Conservation (phyloP, 768 basidiomycete genomes). For the Mycena vulgaris region DNA sequence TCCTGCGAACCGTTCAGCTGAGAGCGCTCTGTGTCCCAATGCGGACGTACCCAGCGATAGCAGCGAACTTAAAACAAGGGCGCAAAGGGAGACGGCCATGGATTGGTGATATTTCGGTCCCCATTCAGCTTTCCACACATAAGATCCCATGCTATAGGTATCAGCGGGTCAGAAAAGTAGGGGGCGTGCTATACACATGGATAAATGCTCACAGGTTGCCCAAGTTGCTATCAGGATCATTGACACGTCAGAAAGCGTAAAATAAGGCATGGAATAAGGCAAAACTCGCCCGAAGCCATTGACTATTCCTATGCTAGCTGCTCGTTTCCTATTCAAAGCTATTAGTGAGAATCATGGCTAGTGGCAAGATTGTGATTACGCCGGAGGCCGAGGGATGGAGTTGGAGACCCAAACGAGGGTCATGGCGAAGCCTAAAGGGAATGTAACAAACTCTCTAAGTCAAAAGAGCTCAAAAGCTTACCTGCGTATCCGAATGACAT, state of each 20-base stretch:
- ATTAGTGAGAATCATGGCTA: not conserved
- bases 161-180: not conserved
- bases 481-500: slow-evolving; percentile 71
- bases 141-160: slow-evolving; percentile 67
- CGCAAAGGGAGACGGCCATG: slow-evolving; percentile 63
- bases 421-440: slow-evolving; percentile 62
- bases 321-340: slow-evolving; percentile 54
- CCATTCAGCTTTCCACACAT: slow-evolving; percentile 73
- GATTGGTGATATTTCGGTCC: slow-evolving; percentile 74
- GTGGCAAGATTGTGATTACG: slow-evolving; percentile 48
- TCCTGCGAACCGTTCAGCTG: slow-evolving; percentile 41
- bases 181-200: not conserved
- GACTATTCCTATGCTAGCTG: slow-evolving; percentile 74
- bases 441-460: too few species aligned
- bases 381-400: slow-evolving; percentile 71
- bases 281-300: too few species aligned
- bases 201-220: slow-evolving; percentile 65
- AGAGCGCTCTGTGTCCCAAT: not conserved
- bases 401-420: slow-evolving; percentile 77
- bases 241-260: too few species aligned
- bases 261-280: too few species aligned
- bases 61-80: slow-evolving; percentile 36
- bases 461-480: slow-evolving; percentile 33
- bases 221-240: too few species aligned
- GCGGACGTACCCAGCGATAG: slow-evolving; percentile 47